Evolutionary conservation across 1,284 basidiomycete species (phyloP), one percentile per base, ranked within the genome.

Genomic region (Rhodotorula sp.): DNA sequence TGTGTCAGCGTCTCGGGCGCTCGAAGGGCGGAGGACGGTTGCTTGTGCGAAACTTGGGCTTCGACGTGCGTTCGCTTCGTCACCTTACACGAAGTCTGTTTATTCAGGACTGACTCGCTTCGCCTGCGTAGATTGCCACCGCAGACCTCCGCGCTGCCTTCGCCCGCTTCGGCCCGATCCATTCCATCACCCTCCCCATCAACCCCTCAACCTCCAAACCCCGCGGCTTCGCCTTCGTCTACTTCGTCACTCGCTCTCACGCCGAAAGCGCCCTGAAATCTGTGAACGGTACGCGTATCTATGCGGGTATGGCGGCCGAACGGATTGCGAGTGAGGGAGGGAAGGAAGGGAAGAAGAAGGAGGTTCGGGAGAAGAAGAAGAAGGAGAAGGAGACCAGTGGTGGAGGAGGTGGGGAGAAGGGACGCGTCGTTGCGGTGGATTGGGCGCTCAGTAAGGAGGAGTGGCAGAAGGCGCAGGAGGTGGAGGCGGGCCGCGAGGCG

Each of bases 381-480:
- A 68, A 72, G 26, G 74, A 69, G 59, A 65, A 64, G 53, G 72
- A 71, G 58, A 74, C 73, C 51, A 78, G 79, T 1, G 80, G 78
- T 4, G 80, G 81, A 30, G 81, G 79, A 37, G 82, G 83, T 24
- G 81, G 80, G 22, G 82, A 83, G 59, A 81, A 81, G 64, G 88
- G 87, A 74, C 83, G 94, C 59, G 83, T 87, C 24, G 90, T 97
- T 31, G 93, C 94, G 9, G 95, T 99, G 47, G 94, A 98, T 82
- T 98, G 94, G 92, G 94, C 94, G 9, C 81, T 98, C 77, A 92
- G 91, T 79, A 96, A 98, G 81, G 89, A 91, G 66, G 90, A 89
- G 79, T 97, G 91, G 90, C 86, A 92, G 79, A 87, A 90, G 68
- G 78, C 77, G 37, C 80, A 80, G 77, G 81, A 86, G 83, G 71